Base-by-base conservation (phyloP, 2,329 filamentous ascomycete species). In the Penicillium corylophilum region DNA sequence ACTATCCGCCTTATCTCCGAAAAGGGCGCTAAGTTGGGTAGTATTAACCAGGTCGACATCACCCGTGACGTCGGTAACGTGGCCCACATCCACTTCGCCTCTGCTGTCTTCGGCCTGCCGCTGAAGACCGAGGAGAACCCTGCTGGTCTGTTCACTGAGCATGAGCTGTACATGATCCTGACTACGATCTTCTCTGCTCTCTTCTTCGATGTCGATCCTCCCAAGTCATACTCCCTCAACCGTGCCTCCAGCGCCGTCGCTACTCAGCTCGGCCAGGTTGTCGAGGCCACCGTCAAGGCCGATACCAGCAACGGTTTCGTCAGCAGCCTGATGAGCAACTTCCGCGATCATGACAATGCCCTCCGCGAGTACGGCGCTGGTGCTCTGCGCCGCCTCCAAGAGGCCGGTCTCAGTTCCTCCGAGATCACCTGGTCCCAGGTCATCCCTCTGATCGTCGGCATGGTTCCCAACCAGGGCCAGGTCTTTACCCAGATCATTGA, bases 371-470 rank as follows among this genome's bases (percentile, higher is more conserved):
- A 88, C 53, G 89, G 89, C 2, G 77, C 79, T 16, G 78, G 84
- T 39, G 77, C 89, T 68, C 79, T 89, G 60, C 84, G 86, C 64
- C 79, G 79, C 0, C 72, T 92, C 38, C 72, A 85, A 22, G 86
- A 87, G 61, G 75, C 76, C 10, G 87, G 87, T 0, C 67, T 89
- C 51, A 82, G 76, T 46, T 74, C 79, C 2, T 78, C 84, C 22
- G 85, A 91, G 45, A 83, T 91, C 54, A 83, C 87, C 0, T 89
- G 84, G 82, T 80, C 80, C 22, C 85, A 89, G 64, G 79, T 91
- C 35, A 63, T 91, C 44, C 88, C 88, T 0, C 84, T 84, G 0
- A 83, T 84, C 0, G 80, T 79, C 4, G 82, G 85, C 1, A 81
- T 87, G 68, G 84, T 89, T 7, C 84, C 88, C 1, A 88, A 84